Evolutionary conservation across 257 asterid genomes (phyloP).

Genomic region (Datura wrightii): DNA sequence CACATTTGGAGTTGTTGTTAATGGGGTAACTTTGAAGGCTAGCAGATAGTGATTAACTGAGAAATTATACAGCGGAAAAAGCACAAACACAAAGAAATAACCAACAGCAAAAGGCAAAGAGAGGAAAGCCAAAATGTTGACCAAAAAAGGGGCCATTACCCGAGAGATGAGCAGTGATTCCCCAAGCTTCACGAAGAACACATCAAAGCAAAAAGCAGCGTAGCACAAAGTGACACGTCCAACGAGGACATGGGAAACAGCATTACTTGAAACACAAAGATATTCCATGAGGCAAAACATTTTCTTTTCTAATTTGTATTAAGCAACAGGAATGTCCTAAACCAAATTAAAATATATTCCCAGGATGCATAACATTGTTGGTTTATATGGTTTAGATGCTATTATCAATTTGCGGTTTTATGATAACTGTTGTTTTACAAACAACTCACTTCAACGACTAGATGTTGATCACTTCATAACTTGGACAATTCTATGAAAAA

Average conservation of each 20-base stretch:
- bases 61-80: background rate
- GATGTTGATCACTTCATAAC: background rate
- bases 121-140: background rate
- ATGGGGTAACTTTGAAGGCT: background rate
- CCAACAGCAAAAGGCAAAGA: background rate
- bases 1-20: background rate
- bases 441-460: background rate
- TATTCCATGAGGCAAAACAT: background rate
- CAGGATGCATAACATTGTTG: background rate
- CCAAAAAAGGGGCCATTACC: background rate
- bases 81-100: background rate
- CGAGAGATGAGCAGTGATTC: background rate
- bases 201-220: background rate
- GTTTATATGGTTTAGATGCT: background rate
- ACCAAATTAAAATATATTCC: background rate
- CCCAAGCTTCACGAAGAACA: background rate
- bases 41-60: conserved; percentile 8
- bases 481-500: background rate
- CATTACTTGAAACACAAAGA: background rate
- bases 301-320: background rate
- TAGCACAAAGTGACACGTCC: background rate
- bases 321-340: background rate
- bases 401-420: background rate
- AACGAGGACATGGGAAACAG: background rate
- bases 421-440: background rate